Percentiles rank a stretch among this genome's conserved stretches.
Conservation (phyloP, 2,329 filamentous ascomycete species). For the Colletotrichum zoysiae region DNA sequence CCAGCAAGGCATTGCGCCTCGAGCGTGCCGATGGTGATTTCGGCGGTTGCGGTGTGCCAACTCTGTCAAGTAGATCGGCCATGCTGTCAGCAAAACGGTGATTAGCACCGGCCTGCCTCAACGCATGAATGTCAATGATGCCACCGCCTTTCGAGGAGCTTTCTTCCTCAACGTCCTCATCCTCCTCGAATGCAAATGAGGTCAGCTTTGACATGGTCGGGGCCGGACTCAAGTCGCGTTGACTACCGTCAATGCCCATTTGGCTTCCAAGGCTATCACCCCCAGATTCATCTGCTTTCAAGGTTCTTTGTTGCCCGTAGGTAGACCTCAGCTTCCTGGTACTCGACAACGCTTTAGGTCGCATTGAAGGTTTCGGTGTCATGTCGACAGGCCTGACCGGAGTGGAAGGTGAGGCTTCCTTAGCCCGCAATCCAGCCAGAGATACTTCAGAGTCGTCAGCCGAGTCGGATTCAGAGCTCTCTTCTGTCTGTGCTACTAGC, state of each 20-base stretch:
- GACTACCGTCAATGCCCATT: slow-evolving; percentile 44
- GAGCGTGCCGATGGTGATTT: slow-evolving; percentile 61
- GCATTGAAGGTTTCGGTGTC: slow-evolving; percentile 25
- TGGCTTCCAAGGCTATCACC: slow-evolving; percentile 44
- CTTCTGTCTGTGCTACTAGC: slow-evolving; percentile 39
- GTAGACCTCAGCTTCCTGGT: slow-evolving; percentile 37
- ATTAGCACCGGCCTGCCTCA: slow-evolving; percentile 75
- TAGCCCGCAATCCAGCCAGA: background rate
- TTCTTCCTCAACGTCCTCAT: slow-evolving; percentile 60
- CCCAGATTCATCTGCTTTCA: slow-evolving; percentile 49
- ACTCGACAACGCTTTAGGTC: slow-evolving; percentile 25
- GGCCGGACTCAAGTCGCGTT: slow-evolving; percentile 39
- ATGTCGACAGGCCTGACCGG: slow-evolving; percentile 17
- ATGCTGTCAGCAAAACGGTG: slow-evolving; percentile 75
- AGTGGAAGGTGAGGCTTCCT: slow-evolving; percentile 19
- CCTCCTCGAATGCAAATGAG: slow-evolving; percentile 53
- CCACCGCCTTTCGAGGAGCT: slow-evolving; percentile 58
- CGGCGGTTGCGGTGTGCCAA: slow-evolving; percentile 64
- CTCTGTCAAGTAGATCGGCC: slow-evolving; percentile 72
- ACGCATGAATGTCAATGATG: slow-evolving; percentile 74
- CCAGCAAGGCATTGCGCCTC: slow-evolving; percentile 69
- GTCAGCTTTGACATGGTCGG: slow-evolving; percentile 34
- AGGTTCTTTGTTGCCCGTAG: slow-evolving; percentile 47
- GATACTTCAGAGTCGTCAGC: slow-evolving; percentile 9
- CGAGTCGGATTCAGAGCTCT: slow-evolving; percentile 33